Evolutionary conservation across 1,284 basidiomycete species (phyloP), one percentile per base, ranked within the genome.

Genomic region (Hypsizygus ulmarius): DNA sequence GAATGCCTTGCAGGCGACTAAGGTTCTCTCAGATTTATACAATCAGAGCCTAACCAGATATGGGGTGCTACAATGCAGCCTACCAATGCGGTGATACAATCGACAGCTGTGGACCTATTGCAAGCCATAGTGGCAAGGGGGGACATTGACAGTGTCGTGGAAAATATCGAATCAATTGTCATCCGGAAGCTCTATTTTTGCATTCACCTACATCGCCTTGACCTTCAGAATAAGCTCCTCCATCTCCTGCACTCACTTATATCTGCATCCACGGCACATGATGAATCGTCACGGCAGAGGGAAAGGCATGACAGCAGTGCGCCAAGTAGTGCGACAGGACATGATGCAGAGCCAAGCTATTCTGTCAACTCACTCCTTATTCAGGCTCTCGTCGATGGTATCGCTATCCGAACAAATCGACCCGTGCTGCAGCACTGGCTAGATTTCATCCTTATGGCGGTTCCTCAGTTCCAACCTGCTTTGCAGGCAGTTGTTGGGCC

Each of bases 341-440:
- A 65, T 33, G 59, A 63, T 39, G 38, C 52, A 1, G 52, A 58
- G 21, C 38, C 50, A 11, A 43, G 56, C 37, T 79, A 82, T 57
- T 68, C 75, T 4, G 64, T 83, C 33, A 85, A 87, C 55, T 76
- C 87, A 0, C 73, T 94, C 9, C 71, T 98, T 21, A 76, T 90
- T 0, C 85, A 86, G 54, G 83, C 87, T 1, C 71, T 98, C 15
- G 74, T 89, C 12, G 89, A 93, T 59, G 96, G 91, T 0, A 82
- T 98, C 35, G 73, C 84, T 3, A 66, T 73, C 3, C 70, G 76
- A 4, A 70, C 77, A 16, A 96, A 95, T 65, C 81, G 85, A 15
- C 77, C 90, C 1, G 77, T 95, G 16, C 68, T 97, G 10, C 93
- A 96, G 61, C 91, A 97, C 62, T 99, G 96, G 96, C 77, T 97